Conservation (phyloP, 768 basidiomycete species). For the Gautieria morchelliformis region DNA sequence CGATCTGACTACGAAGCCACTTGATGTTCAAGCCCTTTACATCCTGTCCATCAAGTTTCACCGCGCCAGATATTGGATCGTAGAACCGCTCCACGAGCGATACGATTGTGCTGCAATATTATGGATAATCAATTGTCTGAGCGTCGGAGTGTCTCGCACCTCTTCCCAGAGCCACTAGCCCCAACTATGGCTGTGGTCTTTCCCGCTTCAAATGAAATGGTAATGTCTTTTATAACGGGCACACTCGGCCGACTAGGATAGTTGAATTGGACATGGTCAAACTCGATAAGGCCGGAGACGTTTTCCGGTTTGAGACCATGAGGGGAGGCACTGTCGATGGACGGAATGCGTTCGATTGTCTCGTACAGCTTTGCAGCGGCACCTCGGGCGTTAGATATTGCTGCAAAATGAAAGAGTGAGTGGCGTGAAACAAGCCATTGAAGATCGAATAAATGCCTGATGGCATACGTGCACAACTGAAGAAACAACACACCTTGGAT, state of each 20-base stretch:
- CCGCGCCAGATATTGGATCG: slow-evolving; percentile 58
- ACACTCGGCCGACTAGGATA: slow-evolving; percentile 79
- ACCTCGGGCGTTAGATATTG: slow-evolving; percentile 66
- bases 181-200: slow-evolving; percentile 74
- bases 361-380: slow-evolving; percentile 83
- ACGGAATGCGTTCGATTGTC: slow-evolving; percentile 81
- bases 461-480: neutral
- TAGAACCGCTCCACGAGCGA: slow-evolving; percentile 84
- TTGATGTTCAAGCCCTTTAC: slow-evolving; percentile 69
- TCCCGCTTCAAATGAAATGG: slow-evolving; percentile 60
- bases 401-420: slow-evolving; percentile 22
- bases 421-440: neutral
- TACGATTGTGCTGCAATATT: slow-evolving; percentile 39
- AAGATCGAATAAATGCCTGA: neutral
- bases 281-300: slow-evolving; percentile 61
- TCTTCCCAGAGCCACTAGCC: slow-evolving; percentile 72
- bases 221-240: slow-evolving; percentile 67
- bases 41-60: slow-evolving; percentile 69
- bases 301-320: slow-evolving; percentile 58
- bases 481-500: slow-evolving; percentile 50
- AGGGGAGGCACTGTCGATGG: slow-evolving; percentile 60
- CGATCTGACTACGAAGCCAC: slow-evolving; percentile 82
- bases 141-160: slow-evolving; percentile 14
- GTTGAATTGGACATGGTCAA: slow-evolving; percentile 69
- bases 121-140: neutral